These are phyloP conservation scores for Haplosporangium gracile DNA, from an alignment of 192 early-diverging fungal genomes.

Conservation along the genomic window DNA sequence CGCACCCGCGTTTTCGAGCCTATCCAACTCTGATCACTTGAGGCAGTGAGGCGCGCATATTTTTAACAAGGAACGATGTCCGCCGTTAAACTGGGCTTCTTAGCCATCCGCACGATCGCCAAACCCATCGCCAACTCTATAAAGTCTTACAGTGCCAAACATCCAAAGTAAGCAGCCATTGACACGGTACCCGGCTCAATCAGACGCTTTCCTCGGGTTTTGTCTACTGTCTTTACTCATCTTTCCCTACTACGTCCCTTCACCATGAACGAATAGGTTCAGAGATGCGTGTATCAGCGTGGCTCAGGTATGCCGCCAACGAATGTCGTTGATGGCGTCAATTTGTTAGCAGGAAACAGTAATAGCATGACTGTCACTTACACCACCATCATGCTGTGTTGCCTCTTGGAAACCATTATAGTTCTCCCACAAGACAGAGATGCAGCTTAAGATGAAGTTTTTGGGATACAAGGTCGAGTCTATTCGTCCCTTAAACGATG, in stretches of 20 bases:
- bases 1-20: neutral
- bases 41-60: neutral
- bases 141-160: slow-evolving; percentile 56
- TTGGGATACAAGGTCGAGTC: slow-evolving; percentile 81
- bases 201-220: too few species aligned
- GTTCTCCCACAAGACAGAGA: slow-evolving; percentile 80
- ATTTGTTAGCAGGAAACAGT: neutral
- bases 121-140: slow-evolving; percentile 70
- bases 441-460: slow-evolving; percentile 86
- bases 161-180: slow-evolving; percentile 61
- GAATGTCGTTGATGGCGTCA: neutral
- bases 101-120: slow-evolving; percentile 73
- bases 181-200: neutral
- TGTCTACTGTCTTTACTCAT: neutral
- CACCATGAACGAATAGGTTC: slow-evolving; percentile 54
- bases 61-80: slow-evolving; percentile 60
- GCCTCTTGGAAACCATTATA: slow-evolving; percentile 11
- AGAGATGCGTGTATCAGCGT: slow-evolving; percentile 79
- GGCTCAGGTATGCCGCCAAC: slow-evolving; percentile 66
- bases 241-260: neutral
- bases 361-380: neutral
- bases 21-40: neutral
- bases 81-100: slow-evolving; percentile 72
- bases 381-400: neutral
- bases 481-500: slow-evolving; percentile 84